phyloP scores from a whole-genome alignment of 164 flowering plant genomes.

The Kalanchoe fedtschenkoi region DNA sequence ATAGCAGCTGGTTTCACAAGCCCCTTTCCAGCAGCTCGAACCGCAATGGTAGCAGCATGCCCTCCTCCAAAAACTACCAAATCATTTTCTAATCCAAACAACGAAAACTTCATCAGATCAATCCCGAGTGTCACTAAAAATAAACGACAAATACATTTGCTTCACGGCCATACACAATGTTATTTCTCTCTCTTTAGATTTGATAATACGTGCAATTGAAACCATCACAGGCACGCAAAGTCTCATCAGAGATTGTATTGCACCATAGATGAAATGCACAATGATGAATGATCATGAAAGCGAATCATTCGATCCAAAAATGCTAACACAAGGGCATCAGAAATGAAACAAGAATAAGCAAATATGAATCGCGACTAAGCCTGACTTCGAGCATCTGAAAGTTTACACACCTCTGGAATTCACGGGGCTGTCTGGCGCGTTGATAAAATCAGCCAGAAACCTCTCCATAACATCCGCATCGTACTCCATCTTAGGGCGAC shows the following conservation, averaged over 20 bases:
- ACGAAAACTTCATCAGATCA: conserved; percentile 11
- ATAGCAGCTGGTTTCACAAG: conserved; percentile 64
- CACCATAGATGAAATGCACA: not conserved
- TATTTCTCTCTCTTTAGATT: too few relatives aligned
- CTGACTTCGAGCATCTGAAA: not conserved
- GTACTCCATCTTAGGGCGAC: conserved; percentile 73
- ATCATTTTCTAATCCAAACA: conserved; percentile 34
- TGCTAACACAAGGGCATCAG: too few relatives aligned
- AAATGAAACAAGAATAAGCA: not conserved
- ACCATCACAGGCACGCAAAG: too few relatives aligned
- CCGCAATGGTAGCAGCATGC: conserved; percentile 78
- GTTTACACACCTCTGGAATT: conserved; percentile 29
- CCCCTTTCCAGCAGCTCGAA: conserved; percentile 66
- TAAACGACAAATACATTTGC: too few relatives aligned
- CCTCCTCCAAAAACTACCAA: conserved; percentile 83
- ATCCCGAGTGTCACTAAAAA: not conserved
- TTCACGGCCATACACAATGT: too few relatives aligned
- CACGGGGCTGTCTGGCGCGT: conserved; percentile 60
- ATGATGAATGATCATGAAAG: too few relatives aligned
- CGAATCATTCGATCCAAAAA: too few relatives aligned
- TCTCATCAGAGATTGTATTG: too few relatives aligned
- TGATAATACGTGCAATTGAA: too few relatives aligned
- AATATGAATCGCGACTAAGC: not conserved
- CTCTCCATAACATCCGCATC: conserved; percentile 86
- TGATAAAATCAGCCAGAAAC: conserved; percentile 69